phyloP scores from a whole-genome alignment of 2,329 filamentous ascomycete genomes.

The Calonectria hawksworthii region DNA sequence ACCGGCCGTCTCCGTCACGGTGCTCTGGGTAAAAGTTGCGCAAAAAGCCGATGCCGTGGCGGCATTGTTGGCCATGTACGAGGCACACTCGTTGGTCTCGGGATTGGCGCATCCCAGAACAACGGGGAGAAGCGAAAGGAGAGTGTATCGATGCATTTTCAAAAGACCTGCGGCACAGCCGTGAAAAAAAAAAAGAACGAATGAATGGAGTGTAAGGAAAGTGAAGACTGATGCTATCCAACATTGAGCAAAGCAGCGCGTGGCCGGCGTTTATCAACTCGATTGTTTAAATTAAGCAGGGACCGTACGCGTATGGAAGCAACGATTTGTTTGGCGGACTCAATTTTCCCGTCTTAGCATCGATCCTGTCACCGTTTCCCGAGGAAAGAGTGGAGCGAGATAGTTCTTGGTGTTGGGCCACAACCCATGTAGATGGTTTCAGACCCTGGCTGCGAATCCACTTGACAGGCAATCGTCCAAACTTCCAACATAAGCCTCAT shows the following conservation, averaged over 20 bases:
- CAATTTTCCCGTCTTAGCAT: slow-evolving; percentile 39
- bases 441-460: slow-evolving; percentile 4
- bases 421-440: slow-evolving; percentile 12
- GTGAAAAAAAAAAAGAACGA: slow-evolving; percentile 22
- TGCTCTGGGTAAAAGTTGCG: slow-evolving; percentile 32
- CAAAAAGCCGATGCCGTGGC: slow-evolving; percentile 34
- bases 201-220: slow-evolving; percentile 25
- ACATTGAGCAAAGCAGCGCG: background rate
- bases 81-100: slow-evolving; percentile 40
- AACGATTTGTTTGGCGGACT: slow-evolving; percentile 37
- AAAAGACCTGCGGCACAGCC: slow-evolving; percentile 33
- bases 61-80: slow-evolving; percentile 32
- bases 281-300: slow-evolving; percentile 11
- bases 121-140: slow-evolving; percentile 40
- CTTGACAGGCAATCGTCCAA: slow-evolving; percentile 1
- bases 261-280: slow-evolving; percentile 21
- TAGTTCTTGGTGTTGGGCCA: background rate
- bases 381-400: background rate
- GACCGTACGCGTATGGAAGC: slow-evolving; percentile 7
- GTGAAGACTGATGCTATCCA: background rate
- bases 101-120: slow-evolving; percentile 41
- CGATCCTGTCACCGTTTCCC: background rate
- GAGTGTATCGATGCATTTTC: slow-evolving; percentile 39
- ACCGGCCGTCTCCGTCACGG: slow-evolving; percentile 44
- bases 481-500: slow-evolving; percentile 11